Conservation (phyloP, 2,329 filamentous ascomycete genomes). For the Penicillium paneum region DNA sequence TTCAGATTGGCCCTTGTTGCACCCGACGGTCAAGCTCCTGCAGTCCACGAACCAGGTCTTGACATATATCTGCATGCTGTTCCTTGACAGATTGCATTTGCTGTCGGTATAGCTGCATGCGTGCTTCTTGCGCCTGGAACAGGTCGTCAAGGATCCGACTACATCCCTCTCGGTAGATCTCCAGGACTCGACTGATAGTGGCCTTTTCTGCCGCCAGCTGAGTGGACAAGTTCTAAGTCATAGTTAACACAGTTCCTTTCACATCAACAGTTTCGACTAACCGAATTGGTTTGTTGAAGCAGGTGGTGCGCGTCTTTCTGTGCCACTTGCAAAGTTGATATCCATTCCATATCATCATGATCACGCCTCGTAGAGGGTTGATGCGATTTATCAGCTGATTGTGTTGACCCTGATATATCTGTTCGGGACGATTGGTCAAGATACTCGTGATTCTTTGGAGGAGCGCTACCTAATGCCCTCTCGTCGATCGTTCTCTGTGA, state of each 20-base stretch:
- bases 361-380: neutral
- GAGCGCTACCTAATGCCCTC: neutral
- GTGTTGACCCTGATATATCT: neutral
- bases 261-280: constrained; percentile 16
- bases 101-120: constrained; percentile 33
- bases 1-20: constrained; percentile 14
- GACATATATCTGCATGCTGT: constrained; percentile 30
- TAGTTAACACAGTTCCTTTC: neutral
- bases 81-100: constrained; percentile 29
- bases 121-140: constrained; percentile 39
- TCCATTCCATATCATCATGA: constrained; percentile 17
- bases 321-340: constrained; percentile 16
- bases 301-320: constrained; percentile 24
- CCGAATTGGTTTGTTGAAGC: constrained; percentile 29
- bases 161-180: constrained; percentile 45
- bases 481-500: constrained; percentile 7
- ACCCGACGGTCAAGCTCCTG: constrained; percentile 25
- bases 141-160: constrained; percentile 44
- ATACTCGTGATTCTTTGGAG: neutral
- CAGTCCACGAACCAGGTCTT: constrained; percentile 30
- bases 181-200: constrained; percentile 43
- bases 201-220: constrained; percentile 49
- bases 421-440: neutral
- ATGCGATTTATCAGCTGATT: neutral
- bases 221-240: constrained; percentile 40